phyloP scores from a whole-genome alignment of 345 rosid genomes.

The Diplotaxis tenuifolia region DNA sequence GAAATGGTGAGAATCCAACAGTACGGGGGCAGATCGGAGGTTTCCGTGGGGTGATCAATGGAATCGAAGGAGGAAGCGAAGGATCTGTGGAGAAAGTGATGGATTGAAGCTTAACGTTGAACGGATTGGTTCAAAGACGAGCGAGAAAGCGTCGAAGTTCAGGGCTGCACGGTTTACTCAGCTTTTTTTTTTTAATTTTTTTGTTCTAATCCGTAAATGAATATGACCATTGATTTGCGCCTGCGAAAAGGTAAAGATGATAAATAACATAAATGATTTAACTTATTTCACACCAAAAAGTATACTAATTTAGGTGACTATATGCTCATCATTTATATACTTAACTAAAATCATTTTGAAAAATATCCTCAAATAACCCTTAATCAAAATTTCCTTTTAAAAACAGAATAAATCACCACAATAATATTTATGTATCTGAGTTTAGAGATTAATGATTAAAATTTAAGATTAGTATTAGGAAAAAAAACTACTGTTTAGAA shows the following conservation, averaged over 20 bases:
- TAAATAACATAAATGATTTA: neutral
- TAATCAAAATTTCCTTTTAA: no score
- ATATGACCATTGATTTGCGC: neutral
- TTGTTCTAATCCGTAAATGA: neutral
- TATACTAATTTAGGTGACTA: neutral
- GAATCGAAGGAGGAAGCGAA: neutral
- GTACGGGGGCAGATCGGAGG: neutral
- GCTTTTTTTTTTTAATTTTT: neutral
- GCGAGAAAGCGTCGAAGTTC: neutral
- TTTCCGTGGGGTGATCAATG: neutral
- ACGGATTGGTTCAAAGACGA: neutral
- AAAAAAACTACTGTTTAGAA: no score
- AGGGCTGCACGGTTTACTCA: neutral
- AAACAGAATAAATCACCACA: no score
- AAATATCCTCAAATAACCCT: no score
- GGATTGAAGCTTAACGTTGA: neutral
- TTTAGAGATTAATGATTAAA: no score
- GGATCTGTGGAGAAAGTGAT: neutral
- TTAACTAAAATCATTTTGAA: no score
- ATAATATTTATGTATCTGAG: no score
- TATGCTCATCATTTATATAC: no score
- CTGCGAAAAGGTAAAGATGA: neutral
- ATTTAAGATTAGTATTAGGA: no score
- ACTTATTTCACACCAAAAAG: neutral
- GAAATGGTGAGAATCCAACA: neutral